Evolutionary conservation across 148 eudicot species (phyloP).

Genomic region (Oxyria digyna): DNA sequence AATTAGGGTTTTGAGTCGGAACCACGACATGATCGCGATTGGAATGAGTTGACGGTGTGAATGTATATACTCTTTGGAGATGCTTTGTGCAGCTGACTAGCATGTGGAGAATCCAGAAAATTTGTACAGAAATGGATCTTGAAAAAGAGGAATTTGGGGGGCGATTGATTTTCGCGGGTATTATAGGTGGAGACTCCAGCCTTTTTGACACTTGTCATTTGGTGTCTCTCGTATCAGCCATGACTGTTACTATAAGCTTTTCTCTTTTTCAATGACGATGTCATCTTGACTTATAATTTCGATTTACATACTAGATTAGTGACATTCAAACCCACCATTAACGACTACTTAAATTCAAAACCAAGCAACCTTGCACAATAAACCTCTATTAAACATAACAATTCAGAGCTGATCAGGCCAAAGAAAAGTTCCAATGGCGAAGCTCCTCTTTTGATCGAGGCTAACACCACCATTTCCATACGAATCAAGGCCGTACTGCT

Average conservation of each 20-base stretch:
- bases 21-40: neutral
- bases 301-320: too few relatives aligned
- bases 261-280: neutral
- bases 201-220: neutral
- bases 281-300: neutral
- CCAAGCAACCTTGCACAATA: too few relatives aligned
- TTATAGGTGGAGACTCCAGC: neutral
- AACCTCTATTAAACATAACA: too few relatives aligned
- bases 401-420: slow-evolving; percentile 4
- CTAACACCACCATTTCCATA: neutral
- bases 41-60: neutral
- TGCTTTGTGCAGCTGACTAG: neutral
- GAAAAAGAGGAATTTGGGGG: neutral
- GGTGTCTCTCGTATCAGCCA: neutral
- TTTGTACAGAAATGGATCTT: neutral
- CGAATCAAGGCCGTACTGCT: neutral
- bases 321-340: too few relatives aligned
- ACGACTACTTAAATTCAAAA: too few relatives aligned
- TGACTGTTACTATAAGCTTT: too few relatives aligned
- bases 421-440: neutral
- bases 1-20: slow-evolving; percentile 10
- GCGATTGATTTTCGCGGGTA: neutral
- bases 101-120: neutral
- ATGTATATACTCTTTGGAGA: neutral
- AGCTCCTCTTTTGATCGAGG: neutral